Percentiles rank a stretch among this genome's conserved stretches.
Conservation (phyloP, 2,329 filamentous ascomycete genomes). For the Alternaria sp. region DNA sequence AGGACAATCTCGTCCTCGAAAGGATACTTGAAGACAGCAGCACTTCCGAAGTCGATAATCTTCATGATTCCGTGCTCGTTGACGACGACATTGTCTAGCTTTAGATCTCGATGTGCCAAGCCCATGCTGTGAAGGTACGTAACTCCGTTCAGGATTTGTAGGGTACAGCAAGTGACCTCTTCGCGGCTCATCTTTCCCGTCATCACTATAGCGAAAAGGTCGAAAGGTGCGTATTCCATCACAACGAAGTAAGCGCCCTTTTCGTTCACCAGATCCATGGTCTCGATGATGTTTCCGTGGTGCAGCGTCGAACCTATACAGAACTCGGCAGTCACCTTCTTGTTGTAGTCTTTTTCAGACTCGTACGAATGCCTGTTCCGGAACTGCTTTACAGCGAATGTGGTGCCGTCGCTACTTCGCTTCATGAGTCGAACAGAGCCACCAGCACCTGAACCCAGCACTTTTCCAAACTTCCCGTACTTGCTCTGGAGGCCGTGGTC, state of each 20-base stretch:
- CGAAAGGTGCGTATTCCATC: constrained; percentile 97
- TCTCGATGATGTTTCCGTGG: constrained; percentile 98
- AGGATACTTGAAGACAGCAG: constrained; percentile 95
- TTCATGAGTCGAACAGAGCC: constrained; percentile 96
- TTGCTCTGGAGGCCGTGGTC: constrained; percentile 90
- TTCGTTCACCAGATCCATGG: constrained; percentile 94
- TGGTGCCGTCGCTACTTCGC: constrained; percentile 87
- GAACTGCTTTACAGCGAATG: constrained; percentile 98
- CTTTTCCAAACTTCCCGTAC: constrained; percentile 94
- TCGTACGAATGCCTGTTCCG: constrained; percentile 91
- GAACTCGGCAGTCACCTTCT: constrained; percentile 98
- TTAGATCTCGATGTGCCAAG: constrained; percentile 91
- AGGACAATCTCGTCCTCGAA: constrained; percentile 89
- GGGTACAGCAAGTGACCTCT: constrained; percentile 88
- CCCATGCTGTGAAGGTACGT: constrained; percentile 96
- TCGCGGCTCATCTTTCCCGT: constrained; percentile 95
- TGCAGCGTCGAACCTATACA: constrained; percentile 97
- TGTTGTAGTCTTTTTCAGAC: constrained; percentile 93
- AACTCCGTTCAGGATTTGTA: constrained; percentile 94
- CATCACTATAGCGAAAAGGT: constrained; percentile 98
- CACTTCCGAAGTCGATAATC: constrained; percentile 98
- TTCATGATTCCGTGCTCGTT: constrained; percentile 98
- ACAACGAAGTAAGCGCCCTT: constrained; percentile 96
- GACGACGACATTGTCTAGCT: constrained; percentile 97
- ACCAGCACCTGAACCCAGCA: constrained; percentile 91